Evolutionary conservation across 371 early-diverging fungal species (phyloP), one percentile per base, ranked within the genome.

Genomic region (Synchytrium microbalum): DNA sequence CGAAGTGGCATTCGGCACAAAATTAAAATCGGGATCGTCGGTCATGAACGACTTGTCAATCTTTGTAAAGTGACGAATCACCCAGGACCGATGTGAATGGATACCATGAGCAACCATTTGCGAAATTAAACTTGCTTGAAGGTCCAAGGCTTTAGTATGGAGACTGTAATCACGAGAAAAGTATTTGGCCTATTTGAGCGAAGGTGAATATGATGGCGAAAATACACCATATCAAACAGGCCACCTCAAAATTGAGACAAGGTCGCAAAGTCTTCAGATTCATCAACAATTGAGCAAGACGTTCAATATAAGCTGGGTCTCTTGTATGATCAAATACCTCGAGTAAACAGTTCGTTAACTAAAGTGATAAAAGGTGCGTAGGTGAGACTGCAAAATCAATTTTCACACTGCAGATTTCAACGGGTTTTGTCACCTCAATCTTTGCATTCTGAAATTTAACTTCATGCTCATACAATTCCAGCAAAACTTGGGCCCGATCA

Each of bases 391-490:
- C 13, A n/a, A 51, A 51, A 51, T 51, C 14, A 51, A 51, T n/a
- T n/a, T n/a, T n/a, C n/a, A n/a, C n/a, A n/a, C n/a, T n/a, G n/a
- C n/a, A n/a, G n/a, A n/a, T n/a, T n/a, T n/a, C n/a, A n/a, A n/a
- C n/a, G n/a, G n/a, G n/a, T n/a, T n/a, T n/a, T n/a, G n/a, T n/a
- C 56, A 76, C 79, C 63, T 78, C 74, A 29, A 80, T 74, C 55
- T 80, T 82, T 1, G 79, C 72, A 61, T 70, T 74, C 28, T 78
- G 75, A 61, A 71, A 79, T 54, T 75, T 67, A 23, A 78, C 72
- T 54, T 82, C 75, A 2, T 66, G 58, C 54, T 75, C 74, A 58
- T 72, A 77, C 14, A 78, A 59, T 33, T 82, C 83, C 32, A 80
- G 61, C 53, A 82, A 59, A n/a, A 79, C 27, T 62, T 82, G 83